A percentile compares a stretch with the other conserved stretches of the same genome.
phyloP scores from a whole-genome alignment of 1,139 yeast species.

The Tardiomyces blankii region DNA sequence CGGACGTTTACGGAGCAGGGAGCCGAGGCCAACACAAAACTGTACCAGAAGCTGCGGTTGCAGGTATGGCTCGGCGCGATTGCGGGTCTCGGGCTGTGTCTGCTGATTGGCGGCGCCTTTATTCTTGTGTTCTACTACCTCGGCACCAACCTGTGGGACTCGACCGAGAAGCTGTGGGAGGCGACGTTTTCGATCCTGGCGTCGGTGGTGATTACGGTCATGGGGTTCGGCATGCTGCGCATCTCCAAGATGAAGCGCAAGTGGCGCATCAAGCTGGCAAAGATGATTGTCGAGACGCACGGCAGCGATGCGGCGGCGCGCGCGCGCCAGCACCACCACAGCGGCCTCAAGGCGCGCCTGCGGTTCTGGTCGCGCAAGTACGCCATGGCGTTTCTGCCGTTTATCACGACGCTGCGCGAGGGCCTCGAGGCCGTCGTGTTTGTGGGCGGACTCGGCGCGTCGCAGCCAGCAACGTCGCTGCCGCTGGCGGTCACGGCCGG shows the following conservation, averaged over 20 bases:
- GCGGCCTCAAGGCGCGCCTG: slow-evolving; percentile 17
- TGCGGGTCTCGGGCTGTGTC: slow-evolving; percentile 61
- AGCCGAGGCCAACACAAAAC: slow-evolving; percentile 26
- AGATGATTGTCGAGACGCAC: slow-evolving; percentile 34
- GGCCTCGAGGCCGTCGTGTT: slow-evolving; percentile 89
- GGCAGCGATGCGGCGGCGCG: slow-evolving; percentile 3
- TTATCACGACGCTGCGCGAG: slow-evolving; percentile 77
- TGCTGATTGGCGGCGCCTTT: slow-evolving; percentile 64
- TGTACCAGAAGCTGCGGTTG: slow-evolving; percentile 43
- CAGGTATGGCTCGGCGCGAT: slow-evolving; percentile 86
- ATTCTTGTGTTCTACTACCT: slow-evolving; percentile 64
- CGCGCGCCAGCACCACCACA: slow-evolving; percentile 5
- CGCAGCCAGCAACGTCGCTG: slow-evolving; percentile 41
- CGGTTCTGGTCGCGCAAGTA: slow-evolving; percentile 40
- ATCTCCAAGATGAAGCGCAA: slow-evolving; percentile 79
- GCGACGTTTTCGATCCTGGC: slow-evolving; percentile 78
- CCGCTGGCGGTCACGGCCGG: slow-evolving; percentile 80
- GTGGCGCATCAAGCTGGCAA: slow-evolving; percentile 67
- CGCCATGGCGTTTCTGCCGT: slow-evolving; percentile 69
- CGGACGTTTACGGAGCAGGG: slow-evolving; percentile 35
- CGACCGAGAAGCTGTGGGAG: slow-evolving; percentile 85
- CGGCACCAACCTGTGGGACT: slow-evolving; percentile 73
- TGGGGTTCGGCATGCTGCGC: slow-evolving; percentile 82
- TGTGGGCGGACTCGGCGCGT: slow-evolving; percentile 73
- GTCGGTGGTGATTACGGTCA: slow-evolving; percentile 66